phyloP scores from a whole-genome alignment of 768 basidiomycete species.

The Lentinula edodes region DNA sequence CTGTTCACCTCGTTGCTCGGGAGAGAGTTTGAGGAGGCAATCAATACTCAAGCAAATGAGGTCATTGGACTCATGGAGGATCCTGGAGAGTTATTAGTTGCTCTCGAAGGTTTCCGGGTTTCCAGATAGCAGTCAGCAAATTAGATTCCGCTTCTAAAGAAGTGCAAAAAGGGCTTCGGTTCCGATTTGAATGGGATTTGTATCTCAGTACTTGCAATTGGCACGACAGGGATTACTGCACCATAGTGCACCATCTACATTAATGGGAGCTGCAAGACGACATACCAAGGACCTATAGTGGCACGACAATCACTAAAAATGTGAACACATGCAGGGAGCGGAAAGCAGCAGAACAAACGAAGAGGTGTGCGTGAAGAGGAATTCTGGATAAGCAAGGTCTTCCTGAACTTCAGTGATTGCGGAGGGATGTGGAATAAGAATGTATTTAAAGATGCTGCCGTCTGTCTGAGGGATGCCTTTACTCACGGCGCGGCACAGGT shows the following conservation, averaged over 20 bases:
- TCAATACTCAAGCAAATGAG: conserved; percentile 18
- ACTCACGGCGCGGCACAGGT: neutral
- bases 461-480: neutral
- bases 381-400: neutral
- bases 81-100: neutral
- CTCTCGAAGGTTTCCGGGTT: conserved; percentile 41
- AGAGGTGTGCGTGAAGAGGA: neutral
- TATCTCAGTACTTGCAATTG: neutral
- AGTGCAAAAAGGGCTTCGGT: neutral
- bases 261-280: too few species aligned
- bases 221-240: neutral
- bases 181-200: neutral
- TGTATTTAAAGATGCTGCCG: neutral
- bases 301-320: neutral
- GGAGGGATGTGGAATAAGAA: neutral
- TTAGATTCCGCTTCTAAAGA: too few species aligned
- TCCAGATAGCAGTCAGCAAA: conserved; percentile 44
- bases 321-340: neutral
- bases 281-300: neutral
- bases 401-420: neutral
- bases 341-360: neutral
- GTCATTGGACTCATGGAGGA: conserved; percentile 15
- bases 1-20: conserved; percentile 87
- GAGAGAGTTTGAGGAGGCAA: conserved; percentile 49
- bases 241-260: too few species aligned